Evolutionary conservation across 805 yeast genomes (phyloP), one percentile per base, ranked within the genome.

Genomic region (Metschnikowia corniflorae): DNA sequence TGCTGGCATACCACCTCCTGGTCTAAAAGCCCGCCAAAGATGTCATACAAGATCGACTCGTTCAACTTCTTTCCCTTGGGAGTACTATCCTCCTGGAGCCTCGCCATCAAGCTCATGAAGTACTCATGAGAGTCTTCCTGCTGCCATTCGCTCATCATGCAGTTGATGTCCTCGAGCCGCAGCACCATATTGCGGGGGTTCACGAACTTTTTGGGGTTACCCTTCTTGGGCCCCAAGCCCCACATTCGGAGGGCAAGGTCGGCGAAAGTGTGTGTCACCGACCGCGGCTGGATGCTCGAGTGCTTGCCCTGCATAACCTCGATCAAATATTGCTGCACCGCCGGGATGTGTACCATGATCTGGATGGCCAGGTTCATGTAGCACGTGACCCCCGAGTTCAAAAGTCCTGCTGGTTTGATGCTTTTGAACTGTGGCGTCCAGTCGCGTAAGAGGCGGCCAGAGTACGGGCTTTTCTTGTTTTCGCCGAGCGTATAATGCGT

Each of bases 121-220:
- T 89, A 93, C 62, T 93, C 98, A 61, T 93, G 98, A 0, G 96
- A 84, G 61, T 93, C 98, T 61, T 93, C 97, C 60, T 93, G 98
- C 61, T 87, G 89, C 96, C 96, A 89, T 58, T 82, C 93, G 29
- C 88, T 80, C 95, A 89, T 87, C 95, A 86, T 86, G 57, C 95
- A 86, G 60, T 88, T 88, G 51, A 91, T 86, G 51, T 86, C 95
- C 33, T 75, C 85, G 39, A 86, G 66, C 47, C 87, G 71, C 34
- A 71, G 70, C 40, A 86, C 81, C 50, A 88, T 69, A 52, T 75
- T 77, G 49, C 78, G 78, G 7, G 96, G 97, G 61, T 84, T 84
- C 36, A 87, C 69, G 51, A 73, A 78, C 42, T 70, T 66, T 33
- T 45, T 49, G 43, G 39, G 58, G 57, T 31, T 32, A 24, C 64